Percentiles rank a stretch among this genome's conserved stretches.
These are phyloP conservation scores for Syzygium grande DNA, from an alignment of 345 rosid species.

Conservation along the genomic window DNA sequence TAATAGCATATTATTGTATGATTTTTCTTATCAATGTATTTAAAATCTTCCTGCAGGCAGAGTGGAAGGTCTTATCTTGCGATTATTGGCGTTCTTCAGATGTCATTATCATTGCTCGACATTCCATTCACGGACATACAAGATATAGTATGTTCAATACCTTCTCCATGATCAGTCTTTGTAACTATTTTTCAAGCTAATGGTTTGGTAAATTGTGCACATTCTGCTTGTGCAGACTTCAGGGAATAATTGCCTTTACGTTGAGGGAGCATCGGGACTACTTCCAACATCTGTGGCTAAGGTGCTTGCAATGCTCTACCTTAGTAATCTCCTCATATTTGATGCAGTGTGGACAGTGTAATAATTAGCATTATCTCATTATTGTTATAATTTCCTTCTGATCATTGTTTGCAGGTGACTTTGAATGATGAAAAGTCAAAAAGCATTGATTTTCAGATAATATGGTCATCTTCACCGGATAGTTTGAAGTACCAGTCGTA, in stretches of 20 bases:
- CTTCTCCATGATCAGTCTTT: slow-evolving; percentile 1
- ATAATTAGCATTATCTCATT: not conserved
- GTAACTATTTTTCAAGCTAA: not conserved
- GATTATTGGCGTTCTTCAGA: slow-evolving; percentile 45
- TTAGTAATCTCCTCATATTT: not conserved
- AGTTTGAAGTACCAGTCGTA: slow-evolving; percentile 45
- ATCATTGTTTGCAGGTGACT: slow-evolving; percentile 41
- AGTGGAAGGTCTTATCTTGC: slow-evolving; percentile 85
- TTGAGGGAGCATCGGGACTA: slow-evolving; percentile 83
- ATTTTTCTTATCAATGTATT: not conserved
- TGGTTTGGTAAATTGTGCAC: not conserved
- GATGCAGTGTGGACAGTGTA: not conserved
- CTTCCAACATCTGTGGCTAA: slow-evolving; percentile 83
- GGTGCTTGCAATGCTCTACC: slow-evolving; percentile 25
- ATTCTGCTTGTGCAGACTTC: slow-evolving; percentile 37
- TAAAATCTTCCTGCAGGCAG: slow-evolving; percentile 43
- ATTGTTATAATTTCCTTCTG: not conserved
- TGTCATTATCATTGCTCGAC: slow-evolving; percentile 64
- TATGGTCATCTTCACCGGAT: slow-evolving; percentile 87
- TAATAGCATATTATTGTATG: not conserved
- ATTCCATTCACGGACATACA: slow-evolving; percentile 87
- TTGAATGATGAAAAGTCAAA: slow-evolving; percentile 39
- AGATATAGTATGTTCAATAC: slow-evolving; percentile 42
- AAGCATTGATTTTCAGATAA: slow-evolving; percentile 47
- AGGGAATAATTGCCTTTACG: slow-evolving; percentile 54